phyloP scores from a whole-genome alignment of 2,329 filamentous ascomycete genomes.

The Aurifilum marmelostoma region DNA sequence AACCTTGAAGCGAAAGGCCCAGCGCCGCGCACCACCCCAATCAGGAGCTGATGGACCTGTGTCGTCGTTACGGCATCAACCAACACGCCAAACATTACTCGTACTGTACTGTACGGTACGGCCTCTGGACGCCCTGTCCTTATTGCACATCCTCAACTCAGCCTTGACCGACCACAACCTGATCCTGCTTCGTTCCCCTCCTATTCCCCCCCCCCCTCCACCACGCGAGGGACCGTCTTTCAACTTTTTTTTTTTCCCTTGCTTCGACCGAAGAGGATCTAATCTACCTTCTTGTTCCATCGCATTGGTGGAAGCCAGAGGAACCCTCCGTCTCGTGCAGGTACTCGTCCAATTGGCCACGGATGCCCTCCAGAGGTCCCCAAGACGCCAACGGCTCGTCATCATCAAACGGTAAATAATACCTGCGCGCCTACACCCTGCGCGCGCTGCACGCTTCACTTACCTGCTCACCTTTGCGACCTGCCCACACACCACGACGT shows the following conservation, averaged over 20 bases:
- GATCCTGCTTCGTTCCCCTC: neutral
- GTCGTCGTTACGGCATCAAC: conserved; percentile 8
- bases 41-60: conserved; percentile 3
- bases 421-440: conserved; percentile 9
- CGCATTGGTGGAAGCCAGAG: neutral
- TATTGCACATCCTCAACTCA: neutral
- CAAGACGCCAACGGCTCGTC: conserved; percentile 29
- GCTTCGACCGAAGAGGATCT: neutral
- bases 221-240: neutral
- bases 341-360: conserved; percentile 18
- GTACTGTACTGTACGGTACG: neutral
- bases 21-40: conserved; percentile 5
- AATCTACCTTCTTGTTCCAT: neutral
- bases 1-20: conserved; percentile 10
- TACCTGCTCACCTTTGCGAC: neutral
- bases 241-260: no score
- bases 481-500: neutral
- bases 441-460: conserved; percentile 8
- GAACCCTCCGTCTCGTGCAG: conserved; percentile 12
- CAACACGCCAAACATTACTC: neutral
- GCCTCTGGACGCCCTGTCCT: conserved; percentile 1
- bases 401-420: conserved; percentile 30
- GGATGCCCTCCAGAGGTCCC: conserved; percentile 28
- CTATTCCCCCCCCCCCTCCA: neutral
- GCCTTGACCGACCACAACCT: conserved; percentile 6